Evolutionary conservation across 371 early-diverging fungal genomes (phyloP), one percentile per base, ranked within the genome.

Genomic region (Phascolomyces articulosus): DNA sequence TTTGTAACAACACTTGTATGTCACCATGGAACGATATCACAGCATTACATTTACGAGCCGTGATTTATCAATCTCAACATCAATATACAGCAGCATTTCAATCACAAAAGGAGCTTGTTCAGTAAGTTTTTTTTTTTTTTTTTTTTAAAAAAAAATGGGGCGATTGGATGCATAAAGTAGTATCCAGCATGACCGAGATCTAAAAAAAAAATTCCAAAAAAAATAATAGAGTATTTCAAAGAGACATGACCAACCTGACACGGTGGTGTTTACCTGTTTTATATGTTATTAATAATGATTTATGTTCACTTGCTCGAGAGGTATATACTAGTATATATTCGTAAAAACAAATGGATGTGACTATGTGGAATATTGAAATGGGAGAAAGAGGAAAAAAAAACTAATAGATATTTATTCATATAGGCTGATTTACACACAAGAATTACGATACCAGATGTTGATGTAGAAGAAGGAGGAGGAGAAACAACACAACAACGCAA

Each of bases 271-370:
- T 89, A 54, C 83, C 81, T 13, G 63, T 77, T 6, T 68, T 90
- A 1, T 90, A 86, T 57, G 67, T 76, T 18, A 63, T 91, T 40
- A 87, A 85, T 59, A 78, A 75, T 8, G 89, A 90, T 47, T 71
- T 91, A 28, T 73, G 83, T 10, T 56, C 60, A 20, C 62, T 84
- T 26, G 85, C 86, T 4, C 63, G 73, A 8, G 60, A 71, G 62
- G 78, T 83, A 70, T 29, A 15, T 53, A 31, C 7, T 23, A 23
- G 11, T 47, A 34, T 20, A 18, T 16, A 11, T n/a, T n/a, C 16
- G 44, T 6, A 38, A 13, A 38, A 6, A 13, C 38, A 13, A 6
- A 13, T 13, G 38, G 38, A 6, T 38, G 13, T 38, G 6, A 13
- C 6, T 38, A 38, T 38, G 13, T 13, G n/a, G n/a, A 38, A 38